Percentiles rank a stretch among this genome's conserved stretches.
Conservation (phyloP, 306 rosid genomes). For the Acacia acuminata region DNA sequence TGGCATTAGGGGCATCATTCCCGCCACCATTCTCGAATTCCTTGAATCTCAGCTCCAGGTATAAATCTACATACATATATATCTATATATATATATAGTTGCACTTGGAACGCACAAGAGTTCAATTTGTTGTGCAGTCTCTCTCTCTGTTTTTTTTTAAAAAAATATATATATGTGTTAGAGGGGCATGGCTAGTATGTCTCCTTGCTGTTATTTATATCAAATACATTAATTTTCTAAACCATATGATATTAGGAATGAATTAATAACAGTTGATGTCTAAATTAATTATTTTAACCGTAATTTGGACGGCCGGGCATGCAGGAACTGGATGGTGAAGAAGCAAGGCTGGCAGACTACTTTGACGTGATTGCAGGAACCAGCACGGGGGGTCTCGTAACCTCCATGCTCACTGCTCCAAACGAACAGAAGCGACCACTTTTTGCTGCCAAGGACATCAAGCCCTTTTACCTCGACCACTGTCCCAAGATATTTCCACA, state of each 20-base stretch:
- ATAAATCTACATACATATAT: not conserved
- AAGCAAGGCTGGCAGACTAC: conserved; percentile 73
- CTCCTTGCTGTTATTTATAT: not conserved
- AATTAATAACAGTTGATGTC: not conserved
- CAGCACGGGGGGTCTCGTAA: conserved; percentile 72
- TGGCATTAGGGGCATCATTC: conserved; percentile 4
- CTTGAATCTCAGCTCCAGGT: conserved; percentile 9
- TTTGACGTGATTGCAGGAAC: conserved; percentile 77
- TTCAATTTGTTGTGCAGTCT: not conserved
- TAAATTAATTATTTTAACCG: not conserved
- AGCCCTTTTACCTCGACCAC: conserved; percentile 52
- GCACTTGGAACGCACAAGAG: not conserved
- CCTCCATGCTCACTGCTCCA: conserved; percentile 69
- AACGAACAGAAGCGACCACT: conserved; percentile 52
- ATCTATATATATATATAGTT: not conserved
- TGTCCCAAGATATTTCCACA: conserved; percentile 62
- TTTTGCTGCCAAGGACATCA: conserved; percentile 66
- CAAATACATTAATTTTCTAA: not conserved
- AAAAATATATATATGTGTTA: too few relatives aligned
- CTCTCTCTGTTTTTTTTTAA: not conserved
- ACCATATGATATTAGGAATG: not conserved
- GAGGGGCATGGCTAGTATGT: not conserved
- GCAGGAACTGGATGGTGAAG: conserved; percentile 66
- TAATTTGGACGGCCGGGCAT: not conserved
- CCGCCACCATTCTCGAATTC: conserved; percentile 2